Base-by-base conservation (phyloP, 345 rosid genomes). In the Conringia planisiliqua region DNA sequence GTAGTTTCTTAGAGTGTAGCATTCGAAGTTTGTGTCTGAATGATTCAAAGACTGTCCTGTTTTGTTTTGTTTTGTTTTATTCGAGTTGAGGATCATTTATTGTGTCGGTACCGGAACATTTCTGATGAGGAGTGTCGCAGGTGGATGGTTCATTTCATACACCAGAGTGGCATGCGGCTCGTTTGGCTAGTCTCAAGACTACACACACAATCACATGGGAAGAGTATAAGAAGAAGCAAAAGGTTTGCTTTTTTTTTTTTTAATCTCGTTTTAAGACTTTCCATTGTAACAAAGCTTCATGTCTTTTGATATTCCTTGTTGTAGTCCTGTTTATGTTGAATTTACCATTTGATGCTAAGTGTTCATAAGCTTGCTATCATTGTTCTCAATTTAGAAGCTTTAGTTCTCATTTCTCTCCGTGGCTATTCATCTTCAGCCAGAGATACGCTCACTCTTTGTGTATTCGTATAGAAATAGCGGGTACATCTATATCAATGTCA, bases 111-210 rank as follows among this genome's bases (percentile, higher is more conserved):
- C 73, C 60, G 81, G 92, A 82, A 84, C 87, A 17, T 82, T 88
- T 84, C 94, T 95, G 96, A 95, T 88, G 96, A 86, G 97, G 94
- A 70, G 78, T 75, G 87, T 95, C 96, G 59, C 98, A 95, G 99
- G 97, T 95, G 97, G 99, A 95, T 90, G 98, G 98, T 88, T 95
- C 99, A 81, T 95, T 95, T 92, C 99, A 92, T 92, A 87, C 98
- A 85, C 99, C 99, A 95, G 98, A 84, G 85, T 95, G 99, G 99
- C 99, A 92, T 89, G 99, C 99, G 88, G 97, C 99, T 85, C 99
- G 97, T 83, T 86, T 95, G 89, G 97, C 96, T 58, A 86, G 94
- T 85, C 99, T 92, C 76, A 92, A 89, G 74, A 96, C 97, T 36
- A 88, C 99, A 46, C 93, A 90, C 62, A 92, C 99, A 0, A 51